Evolutionary conservation across 139 green algal genomes (phyloP).

Genomic region (Asterochloris erici): DNA sequence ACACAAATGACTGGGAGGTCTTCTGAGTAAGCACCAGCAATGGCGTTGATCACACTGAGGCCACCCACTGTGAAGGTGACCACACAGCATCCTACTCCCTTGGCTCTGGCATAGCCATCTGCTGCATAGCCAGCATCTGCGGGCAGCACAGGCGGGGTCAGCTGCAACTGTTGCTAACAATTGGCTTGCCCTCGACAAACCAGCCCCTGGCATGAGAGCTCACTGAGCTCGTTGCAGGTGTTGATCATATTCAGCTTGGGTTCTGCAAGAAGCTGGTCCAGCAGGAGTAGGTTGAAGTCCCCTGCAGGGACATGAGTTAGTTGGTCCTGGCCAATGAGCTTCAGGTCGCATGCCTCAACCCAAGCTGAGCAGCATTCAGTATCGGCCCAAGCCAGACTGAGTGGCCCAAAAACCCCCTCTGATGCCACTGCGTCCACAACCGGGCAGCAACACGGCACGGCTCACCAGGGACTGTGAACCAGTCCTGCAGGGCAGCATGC

Average conservation of each 20-base stretch:
- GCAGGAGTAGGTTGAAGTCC: conserved; percentile 63
- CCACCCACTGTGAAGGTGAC: conserved; percentile 79
- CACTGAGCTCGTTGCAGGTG: conserved; percentile 88
- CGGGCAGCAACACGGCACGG: neutral
- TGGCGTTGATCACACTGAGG: conserved; percentile 48
- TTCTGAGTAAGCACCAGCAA: conserved; percentile 66
- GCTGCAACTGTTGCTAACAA: neutral
- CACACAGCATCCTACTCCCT: conserved; percentile 56
- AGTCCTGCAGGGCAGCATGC: neutral
- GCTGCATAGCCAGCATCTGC: conserved; percentile 65
- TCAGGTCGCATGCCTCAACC: neutral
- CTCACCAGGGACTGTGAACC: neutral
- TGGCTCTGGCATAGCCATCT: conserved; percentile 70
- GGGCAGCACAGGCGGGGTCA: neutral
- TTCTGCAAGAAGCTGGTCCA: conserved; percentile 57
- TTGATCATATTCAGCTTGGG: conserved; percentile 46
- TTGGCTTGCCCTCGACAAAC: neutral
- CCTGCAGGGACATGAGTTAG: conserved; percentile 12
- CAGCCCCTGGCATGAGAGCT: neutral
- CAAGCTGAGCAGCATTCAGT: neutral
- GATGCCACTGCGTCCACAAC: neutral
- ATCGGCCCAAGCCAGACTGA: neutral
- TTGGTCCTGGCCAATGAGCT: neutral
- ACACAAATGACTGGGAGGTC: conserved; percentile 68
- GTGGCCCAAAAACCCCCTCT: neutral